These are phyloP conservation scores for Mycena haematopus DNA, from an alignment of 768 basidiomycete species.

Conservation along the genomic window DNA sequence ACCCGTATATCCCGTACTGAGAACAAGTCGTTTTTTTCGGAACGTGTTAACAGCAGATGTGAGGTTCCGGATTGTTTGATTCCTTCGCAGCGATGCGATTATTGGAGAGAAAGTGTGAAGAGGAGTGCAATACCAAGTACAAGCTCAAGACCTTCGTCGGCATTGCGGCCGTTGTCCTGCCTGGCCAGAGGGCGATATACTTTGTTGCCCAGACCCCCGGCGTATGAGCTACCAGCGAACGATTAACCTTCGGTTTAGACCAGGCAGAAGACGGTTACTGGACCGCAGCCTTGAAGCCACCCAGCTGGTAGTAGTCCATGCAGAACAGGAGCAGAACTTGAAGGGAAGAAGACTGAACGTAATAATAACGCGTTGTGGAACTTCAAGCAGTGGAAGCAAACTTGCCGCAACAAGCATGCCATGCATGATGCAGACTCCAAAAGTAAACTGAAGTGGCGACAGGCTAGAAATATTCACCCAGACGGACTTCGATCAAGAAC, in stretches of 20 bases:
- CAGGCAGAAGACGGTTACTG: conserved; percentile 1
- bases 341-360: background rate
- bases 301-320: conserved; percentile 28
- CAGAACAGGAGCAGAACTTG: background rate
- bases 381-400: too few species aligned
- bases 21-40: background rate
- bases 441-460: too few species aligned
- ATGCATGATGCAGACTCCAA: too few species aligned
- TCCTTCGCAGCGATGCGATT: background rate
- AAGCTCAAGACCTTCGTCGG: conserved; percentile 5
- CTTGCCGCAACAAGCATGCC: too few species aligned
- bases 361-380: too few species aligned
- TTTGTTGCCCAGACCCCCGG: background rate
- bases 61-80: conserved; percentile 23
- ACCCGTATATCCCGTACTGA: background rate
- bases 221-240: background rate
- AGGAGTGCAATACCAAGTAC: conserved; percentile 6
- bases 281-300: conserved; percentile 23
- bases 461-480: too few species aligned
- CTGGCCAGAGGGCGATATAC: conserved; percentile 1
- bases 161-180: background rate
- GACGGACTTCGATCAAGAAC: too few species aligned
- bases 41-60: conserved; percentile 9
- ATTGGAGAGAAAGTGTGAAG: background rate
- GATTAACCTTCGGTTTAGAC: background rate